Base-by-base conservation (phyloP, 495 filamentous ascomycete species). In the Glarea lozoyensis region DNA sequence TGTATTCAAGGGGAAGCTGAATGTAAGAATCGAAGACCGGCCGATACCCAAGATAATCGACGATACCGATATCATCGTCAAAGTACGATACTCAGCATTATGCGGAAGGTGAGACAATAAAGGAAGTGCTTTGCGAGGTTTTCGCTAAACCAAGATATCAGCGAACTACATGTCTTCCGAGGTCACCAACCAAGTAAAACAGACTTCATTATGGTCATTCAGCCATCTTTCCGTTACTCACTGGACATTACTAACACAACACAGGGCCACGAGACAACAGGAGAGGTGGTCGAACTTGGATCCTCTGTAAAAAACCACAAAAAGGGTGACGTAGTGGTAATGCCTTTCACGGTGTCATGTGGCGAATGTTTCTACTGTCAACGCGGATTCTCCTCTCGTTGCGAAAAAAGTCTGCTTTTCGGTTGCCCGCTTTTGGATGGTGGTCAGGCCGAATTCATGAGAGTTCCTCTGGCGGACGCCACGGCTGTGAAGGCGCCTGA, bases 291-390 rank as follows among this genome's bases (percentile, higher is more conserved):
- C 39, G 76, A 81, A 38, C 61, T 75, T 37, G 90, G 92, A 0
- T 61, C 64, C 12, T 68, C 57, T 1, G 86, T 96, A 18, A 80
- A 76, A 56, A 74, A 62, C 1, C 69, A 95, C 44, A 63, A 78
- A 54, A 66, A 78, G 38, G 90, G 92, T 1, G 89, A 96, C 60
- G 70, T 73, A 40, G 70, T 94, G 16, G 85, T 94, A 22, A 73
- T 78, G 12, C 84, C 89, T 0, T 95, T 95, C 59, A 95, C 89
- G 17, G 73, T 79, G 6, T 94, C 87, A 11, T 95, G 87, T 64
- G 75, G 77, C 33, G 68, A 79, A 29, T 96, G 90, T 64, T 96
- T 90, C 70, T 96, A 94, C 70, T 98, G 90, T 72, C 76, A 69
- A 33, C 74, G 81, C 46, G 82, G 82, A 13, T 84, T 73, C 62